A percentile compares a stretch with the other conserved stretches of the same genome.
These are phyloP conservation scores for Atalantia buxifolia DNA, from an alignment of 345 rosid species.

Conservation along the genomic window DNA sequence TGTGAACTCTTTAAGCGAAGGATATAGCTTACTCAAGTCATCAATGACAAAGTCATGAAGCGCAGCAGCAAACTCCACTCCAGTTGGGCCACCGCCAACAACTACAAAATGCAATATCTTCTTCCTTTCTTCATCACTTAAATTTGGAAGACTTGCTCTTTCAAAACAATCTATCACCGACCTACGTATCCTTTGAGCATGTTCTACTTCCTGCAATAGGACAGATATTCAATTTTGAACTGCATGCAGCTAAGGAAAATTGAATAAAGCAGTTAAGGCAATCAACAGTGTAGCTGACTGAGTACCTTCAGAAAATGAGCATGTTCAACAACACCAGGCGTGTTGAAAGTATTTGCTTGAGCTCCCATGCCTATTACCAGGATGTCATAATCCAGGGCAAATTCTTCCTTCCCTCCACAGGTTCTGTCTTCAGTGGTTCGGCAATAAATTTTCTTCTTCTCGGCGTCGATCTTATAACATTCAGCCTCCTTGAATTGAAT, in stretches of 20 bases:
- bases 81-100: slow-evolving; percentile 88
- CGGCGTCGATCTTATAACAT: slow-evolving; percentile 58
- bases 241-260: too few relatives aligned
- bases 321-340: slow-evolving; percentile 74
- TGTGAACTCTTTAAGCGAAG: slow-evolving; percentile 39
- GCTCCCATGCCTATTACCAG: slow-evolving; percentile 72
- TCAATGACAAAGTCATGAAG: slow-evolving; percentile 64
- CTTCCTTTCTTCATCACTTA: slow-evolving; percentile 69
- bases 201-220: slow-evolving; percentile 58
- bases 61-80: slow-evolving; percentile 92
- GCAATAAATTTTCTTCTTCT: slow-evolving; percentile 52
- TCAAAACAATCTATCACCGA: slow-evolving; percentile 72
- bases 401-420: slow-evolving; percentile 46
- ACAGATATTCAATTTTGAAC: not conserved
- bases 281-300: not conserved
- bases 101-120: slow-evolving; percentile 78
- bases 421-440: slow-evolving; percentile 35
- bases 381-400: slow-evolving; percentile 66
- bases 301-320: slow-evolving; percentile 65
- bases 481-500: slow-evolving; percentile 66
- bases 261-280: not conserved
- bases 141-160: slow-evolving; percentile 60
- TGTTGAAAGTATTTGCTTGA: slow-evolving; percentile 68
- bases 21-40: slow-evolving; percentile 58
- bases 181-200: slow-evolving; percentile 63